Percentiles rank a stretch among this genome's conserved stretches.
phyloP scores from a whole-genome alignment of 2,329 filamentous ascomycete genomes.

The Colletotrichum sublineola region DNA sequence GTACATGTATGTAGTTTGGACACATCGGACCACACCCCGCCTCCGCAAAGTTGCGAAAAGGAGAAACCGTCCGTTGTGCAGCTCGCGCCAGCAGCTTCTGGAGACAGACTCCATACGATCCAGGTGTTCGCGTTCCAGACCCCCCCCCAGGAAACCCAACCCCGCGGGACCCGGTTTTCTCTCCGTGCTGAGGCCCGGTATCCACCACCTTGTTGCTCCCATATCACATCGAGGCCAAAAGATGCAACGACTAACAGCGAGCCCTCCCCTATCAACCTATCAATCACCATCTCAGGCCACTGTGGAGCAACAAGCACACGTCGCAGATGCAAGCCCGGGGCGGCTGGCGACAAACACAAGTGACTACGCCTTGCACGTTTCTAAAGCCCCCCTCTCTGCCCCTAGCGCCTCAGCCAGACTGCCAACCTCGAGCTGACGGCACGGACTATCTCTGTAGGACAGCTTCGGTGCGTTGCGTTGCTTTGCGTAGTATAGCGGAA shows the following conservation, averaged over 20 bases:
- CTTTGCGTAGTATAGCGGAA: neutral
- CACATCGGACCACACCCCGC: neutral
- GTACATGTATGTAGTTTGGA: neutral
- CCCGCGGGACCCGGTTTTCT: slow-evolving; percentile 10
- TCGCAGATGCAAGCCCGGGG: neutral
- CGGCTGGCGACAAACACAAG: slow-evolving; percentile 5
- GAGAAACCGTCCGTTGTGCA: neutral
- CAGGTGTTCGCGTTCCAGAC: slow-evolving; percentile 6
- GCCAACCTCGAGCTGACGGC: slow-evolving; percentile 19
- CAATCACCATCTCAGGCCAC: slow-evolving; percentile 15
- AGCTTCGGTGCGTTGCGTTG: slow-evolving; percentile 5
- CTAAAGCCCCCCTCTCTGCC: neutral
- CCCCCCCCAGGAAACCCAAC: slow-evolving; percentile 3
- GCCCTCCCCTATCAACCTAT: neutral
- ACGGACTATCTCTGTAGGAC: neutral
- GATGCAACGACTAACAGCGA: neutral
- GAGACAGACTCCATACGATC: neutral
- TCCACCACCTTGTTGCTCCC: slow-evolving; percentile 3
- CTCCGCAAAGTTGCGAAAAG: slow-evolving; percentile 3
- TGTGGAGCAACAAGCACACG: slow-evolving; percentile 18
- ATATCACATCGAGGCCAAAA: neutral
- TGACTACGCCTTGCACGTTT: slow-evolving; percentile 4
- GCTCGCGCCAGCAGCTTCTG: neutral
- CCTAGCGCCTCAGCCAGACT: neutral
- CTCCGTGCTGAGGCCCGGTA: neutral